Base-by-base conservation (phyloP, 169 alveolate genomes). In the Cryptosporidium baileyi region DNA sequence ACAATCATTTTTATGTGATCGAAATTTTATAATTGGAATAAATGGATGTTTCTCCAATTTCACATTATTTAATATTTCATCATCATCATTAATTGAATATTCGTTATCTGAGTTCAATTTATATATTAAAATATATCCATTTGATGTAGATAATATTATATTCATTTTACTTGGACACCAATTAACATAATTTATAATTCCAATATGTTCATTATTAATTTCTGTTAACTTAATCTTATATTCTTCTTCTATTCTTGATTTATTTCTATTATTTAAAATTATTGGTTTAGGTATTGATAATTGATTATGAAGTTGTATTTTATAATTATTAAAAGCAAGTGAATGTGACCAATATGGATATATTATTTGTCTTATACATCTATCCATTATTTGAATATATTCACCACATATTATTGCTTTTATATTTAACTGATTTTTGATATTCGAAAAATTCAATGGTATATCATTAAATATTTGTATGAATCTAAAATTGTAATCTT, bases 391-490 rank as follows among this genome's bases (percentile, higher is more conserved):
- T 28, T 51, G 57, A 1, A 74, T 28, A 15, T 28, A 34, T 26
- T 74, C 74, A n/a, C 85, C 85, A 74, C 67, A 74, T 34, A 74
- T 74, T 3, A 74, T 54, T 24, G 85, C 85, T 15, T 74, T 74
- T 13, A 40, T 60, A 15, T 74, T 74, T 11, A 30, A 38, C 13
- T 74, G 85, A 32, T 26, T 41, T 57, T 57, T 8, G 8, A 65
- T 65, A 4, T 65, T 65, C 19, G 81, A 65, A 45, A 65, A 65
- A 19, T 41, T 65, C 1, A 65, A 22, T n/a, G 81, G 81, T 2
- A 65, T 28, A 30, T 65, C 81, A n/a, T 13, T 65, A 65, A 28
- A 65, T 44, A 65, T 65, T 34, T 65, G 81, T 3, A 65, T 22
- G 8, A 65, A 65, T n/a, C 61, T 17, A 1, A 65, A n/a, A 22